phyloP scores from a whole-genome alignment of 176 grass and related monocot species.

The Rhynchospora breviuscula region DNA sequence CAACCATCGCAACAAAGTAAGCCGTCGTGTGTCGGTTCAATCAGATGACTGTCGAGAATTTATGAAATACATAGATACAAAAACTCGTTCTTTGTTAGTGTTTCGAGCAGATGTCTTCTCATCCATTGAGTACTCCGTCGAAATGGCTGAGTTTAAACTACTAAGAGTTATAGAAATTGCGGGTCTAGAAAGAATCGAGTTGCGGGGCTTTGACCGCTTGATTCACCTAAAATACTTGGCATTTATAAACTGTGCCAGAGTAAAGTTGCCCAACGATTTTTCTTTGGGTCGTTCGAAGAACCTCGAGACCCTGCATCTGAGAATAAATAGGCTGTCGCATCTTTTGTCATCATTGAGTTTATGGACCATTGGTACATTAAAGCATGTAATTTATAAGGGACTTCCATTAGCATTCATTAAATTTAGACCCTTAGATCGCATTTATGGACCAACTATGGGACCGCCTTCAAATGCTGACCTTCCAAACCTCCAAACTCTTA shows the following conservation, averaged over 20 bases:
- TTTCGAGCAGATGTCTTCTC: not conserved
- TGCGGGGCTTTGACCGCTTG: not conserved
- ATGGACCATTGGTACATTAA: not conserved
- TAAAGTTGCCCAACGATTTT: not conserved
- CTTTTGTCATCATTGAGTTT: not conserved
- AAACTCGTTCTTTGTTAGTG: not conserved
- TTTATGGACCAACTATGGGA: too few relatives aligned
- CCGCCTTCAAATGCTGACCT: too few relatives aligned
- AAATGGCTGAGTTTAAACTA: too few relatives aligned
- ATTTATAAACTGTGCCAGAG: not conserved
- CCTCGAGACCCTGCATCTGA: not conserved
- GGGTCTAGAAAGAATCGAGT: not conserved
- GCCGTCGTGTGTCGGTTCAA: not conserved
- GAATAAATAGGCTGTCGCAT: not conserved
- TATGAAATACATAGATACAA: not conserved
- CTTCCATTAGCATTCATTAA: too few relatives aligned
- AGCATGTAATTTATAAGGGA: not conserved
- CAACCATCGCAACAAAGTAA: not conserved
- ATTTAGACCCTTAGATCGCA: too few relatives aligned
- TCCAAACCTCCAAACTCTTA: too few relatives aligned
- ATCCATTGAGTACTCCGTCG: not conserved
- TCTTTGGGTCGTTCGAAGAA: not conserved
- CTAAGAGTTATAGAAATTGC: not conserved
- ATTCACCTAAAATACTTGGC: not conserved
- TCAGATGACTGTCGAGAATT: not conserved